These are phyloP conservation scores for Pistacia integerrima DNA, from an alignment of 345 rosid species.

Conservation along the genomic window DNA sequence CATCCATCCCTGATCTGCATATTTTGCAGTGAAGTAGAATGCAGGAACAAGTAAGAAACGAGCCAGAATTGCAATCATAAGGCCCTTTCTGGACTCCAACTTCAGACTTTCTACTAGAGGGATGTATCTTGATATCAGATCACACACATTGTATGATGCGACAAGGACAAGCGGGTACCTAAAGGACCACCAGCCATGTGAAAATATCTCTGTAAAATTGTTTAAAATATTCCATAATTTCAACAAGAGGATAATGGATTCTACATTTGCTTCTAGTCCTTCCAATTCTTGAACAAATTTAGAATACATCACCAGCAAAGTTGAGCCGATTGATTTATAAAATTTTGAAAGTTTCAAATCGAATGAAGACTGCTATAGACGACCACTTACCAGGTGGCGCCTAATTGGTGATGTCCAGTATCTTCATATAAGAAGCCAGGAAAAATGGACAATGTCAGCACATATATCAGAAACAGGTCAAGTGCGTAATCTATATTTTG, in stretches of 20 bases:
- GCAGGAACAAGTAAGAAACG: conserved; percentile 73
- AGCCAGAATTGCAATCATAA: conserved; percentile 50
- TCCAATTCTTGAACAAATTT: too few species aligned
- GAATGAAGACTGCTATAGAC: background rate
- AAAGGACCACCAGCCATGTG: conserved; percentile 1
- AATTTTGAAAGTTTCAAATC: background rate
- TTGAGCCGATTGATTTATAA: background rate
- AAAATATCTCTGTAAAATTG: too few species aligned
- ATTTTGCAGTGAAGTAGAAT: conserved; percentile 85
- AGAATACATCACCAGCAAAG: too few species aligned
- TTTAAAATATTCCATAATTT: too few species aligned
- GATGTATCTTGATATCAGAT: conserved; percentile 63
- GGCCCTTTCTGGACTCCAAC: conserved; percentile 67
- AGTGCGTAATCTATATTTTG: conserved; percentile 67
- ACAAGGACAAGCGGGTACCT: conserved; percentile 78
- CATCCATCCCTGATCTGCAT: conserved; percentile 94
- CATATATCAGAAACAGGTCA: conserved; percentile 64
- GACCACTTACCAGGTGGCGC: conserved; percentile 46
- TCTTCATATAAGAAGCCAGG: conserved; percentile 88
- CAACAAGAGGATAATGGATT: too few species aligned
- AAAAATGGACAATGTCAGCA: conserved; percentile 71
- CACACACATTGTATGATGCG: conserved; percentile 66
- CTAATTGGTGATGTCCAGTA: conserved; percentile 68
- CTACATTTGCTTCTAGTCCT: too few species aligned
- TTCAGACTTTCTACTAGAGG: conserved; percentile 57